A percentile compares a stretch with the other conserved stretches of the same genome.
Conservation (phyloP, 2,329 filamentous ascomycete genomes). For the Hymenoscyphus infarciens region DNA sequence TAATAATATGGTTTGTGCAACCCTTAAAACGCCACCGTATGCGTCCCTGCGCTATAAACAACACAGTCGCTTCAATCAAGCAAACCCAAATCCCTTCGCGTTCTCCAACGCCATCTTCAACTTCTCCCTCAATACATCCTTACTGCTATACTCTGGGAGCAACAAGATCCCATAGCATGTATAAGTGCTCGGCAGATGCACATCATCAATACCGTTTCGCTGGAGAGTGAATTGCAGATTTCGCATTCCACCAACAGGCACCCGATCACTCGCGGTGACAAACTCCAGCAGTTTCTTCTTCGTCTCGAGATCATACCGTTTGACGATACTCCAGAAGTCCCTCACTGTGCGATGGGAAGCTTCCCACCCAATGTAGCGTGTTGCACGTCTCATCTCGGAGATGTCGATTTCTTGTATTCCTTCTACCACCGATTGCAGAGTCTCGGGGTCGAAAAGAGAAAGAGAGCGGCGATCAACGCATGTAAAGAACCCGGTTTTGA, state of each 20-base stretch:
- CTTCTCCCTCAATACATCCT: conserved; percentile 67
- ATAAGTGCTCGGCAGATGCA: conserved; percentile 75
- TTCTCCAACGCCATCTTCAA: conserved; percentile 85
- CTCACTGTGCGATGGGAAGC: conserved; percentile 64
- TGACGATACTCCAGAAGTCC: conserved; percentile 83
- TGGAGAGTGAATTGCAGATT: conserved; percentile 83
- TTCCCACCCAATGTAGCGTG: conserved; percentile 80
- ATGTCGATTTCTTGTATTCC: conserved; percentile 80
- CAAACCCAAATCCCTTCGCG: conserved; percentile 83
- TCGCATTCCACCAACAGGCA: conserved; percentile 81
- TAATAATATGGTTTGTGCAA: not conserved
- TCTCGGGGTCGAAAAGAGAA: conserved; percentile 60
- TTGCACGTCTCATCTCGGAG: conserved; percentile 62
- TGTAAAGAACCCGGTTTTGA: conserved; percentile 73
- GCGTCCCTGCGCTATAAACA: not conserved
- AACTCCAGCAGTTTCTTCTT: conserved; percentile 82
- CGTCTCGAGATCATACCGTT: conserved; percentile 62
- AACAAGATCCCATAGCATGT: conserved; percentile 91
- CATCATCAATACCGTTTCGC: conserved; percentile 64
- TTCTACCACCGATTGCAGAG: conserved; percentile 77
- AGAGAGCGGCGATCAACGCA: conserved; percentile 71
- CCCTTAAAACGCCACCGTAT: not conserved
- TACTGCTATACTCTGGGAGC: conserved; percentile 75
- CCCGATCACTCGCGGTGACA: conserved; percentile 86
- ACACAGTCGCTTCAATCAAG: conserved; percentile 32